Evolutionary conservation across 177 flowering plant genomes (phyloP), one percentile per base, ranked within the genome.

Genomic region (Vitis hybrid): DNA sequence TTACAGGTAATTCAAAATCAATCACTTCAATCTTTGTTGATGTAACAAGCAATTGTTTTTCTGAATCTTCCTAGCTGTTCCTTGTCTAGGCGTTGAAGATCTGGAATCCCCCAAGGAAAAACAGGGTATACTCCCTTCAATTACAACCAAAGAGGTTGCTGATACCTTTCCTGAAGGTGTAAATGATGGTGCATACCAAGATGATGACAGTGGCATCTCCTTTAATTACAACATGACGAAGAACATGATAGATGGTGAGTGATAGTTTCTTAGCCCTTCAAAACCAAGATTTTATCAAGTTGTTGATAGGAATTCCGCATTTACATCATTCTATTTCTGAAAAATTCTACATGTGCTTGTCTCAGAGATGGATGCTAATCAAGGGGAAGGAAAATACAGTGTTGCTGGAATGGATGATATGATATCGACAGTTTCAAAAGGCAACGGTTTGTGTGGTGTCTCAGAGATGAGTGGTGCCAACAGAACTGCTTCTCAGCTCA

Each of bases 1-100:
- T 70, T 15, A 8, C 82, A 71, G 95, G 97, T 93, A 80, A 50
- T 67, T 22, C 49, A n/a, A 48, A 13, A 50, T n/a, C 60, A 45
- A 10, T 57, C 15, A 15, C 39, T 34, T 34, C 20, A n/a, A 18
- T 13, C 31, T 69, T 61, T 69, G 39, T 61, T 29, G 13, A 5
- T 57, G 20, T 68, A 39, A 13, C 68, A 2, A 20, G 19, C 31
- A 14, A 45, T 22, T 63, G 14, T 57, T 49, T 31, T 10, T 50
- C 65, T 70, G 53, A 51, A 53, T 64, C 49, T 29, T 9, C 11
- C 26, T 45, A 5, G 3, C 1, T 64, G 34, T 62, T 69, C 22
- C 8, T n/a, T 73, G 29, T 71, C n/a, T 64, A 80, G 82, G 69
- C 50, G 12, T 15, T 59, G 78, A 50, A 59, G 75, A 69, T n/a